These are phyloP conservation scores for Heimioporus sp. DNA, from an alignment of 768 basidiomycete genomes.

Conservation along the genomic window DNA sequence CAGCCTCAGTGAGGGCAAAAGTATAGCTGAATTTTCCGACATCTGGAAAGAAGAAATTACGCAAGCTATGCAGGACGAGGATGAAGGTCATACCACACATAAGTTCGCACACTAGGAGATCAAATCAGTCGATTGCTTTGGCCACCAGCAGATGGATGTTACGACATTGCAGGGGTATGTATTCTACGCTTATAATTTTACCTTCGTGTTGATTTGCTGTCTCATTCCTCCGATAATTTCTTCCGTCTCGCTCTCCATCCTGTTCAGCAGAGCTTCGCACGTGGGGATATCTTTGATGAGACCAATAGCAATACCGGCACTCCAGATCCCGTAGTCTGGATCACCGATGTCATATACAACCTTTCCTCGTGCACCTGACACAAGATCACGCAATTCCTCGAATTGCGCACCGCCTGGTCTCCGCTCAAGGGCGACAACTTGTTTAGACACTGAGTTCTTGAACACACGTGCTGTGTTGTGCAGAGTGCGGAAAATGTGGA, in stretches of 20 bases:
- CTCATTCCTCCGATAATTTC: constrained; percentile 54
- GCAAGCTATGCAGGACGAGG: constrained; percentile 26
- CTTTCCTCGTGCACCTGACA: constrained; percentile 67
- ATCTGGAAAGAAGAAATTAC: constrained; percentile 57
- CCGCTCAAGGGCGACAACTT: constrained; percentile 83
- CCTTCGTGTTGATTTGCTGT: constrained; percentile 15
- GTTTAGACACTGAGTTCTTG: constrained; percentile 79
- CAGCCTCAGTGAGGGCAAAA: constrained; percentile 70
- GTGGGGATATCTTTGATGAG: constrained; percentile 84
- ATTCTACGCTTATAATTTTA: constrained; percentile 18
- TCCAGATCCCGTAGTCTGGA: constrained; percentile 86
- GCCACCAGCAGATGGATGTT: not conserved
- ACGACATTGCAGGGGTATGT: constrained; percentile 4
- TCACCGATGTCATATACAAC: constrained; percentile 84
- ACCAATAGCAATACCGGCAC: constrained; percentile 60
- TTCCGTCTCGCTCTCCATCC: constrained; percentile 76
- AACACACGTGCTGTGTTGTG: constrained; percentile 82
- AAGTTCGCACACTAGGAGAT: not conserved
- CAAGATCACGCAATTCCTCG: constrained; percentile 76
- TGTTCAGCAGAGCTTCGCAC: constrained; percentile 64
- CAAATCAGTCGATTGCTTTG: not conserved
- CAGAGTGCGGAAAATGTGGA: constrained; percentile 89
- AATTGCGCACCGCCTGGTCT: constrained; percentile 86
- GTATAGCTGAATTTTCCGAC: constrained; percentile 71
- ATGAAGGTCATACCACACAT: not conserved